Percentiles rank a stretch among this genome's conserved stretches.
phyloP scores from a whole-genome alignment of 1,139 yeast species.

The Oligophagozyma castellii region DNA sequence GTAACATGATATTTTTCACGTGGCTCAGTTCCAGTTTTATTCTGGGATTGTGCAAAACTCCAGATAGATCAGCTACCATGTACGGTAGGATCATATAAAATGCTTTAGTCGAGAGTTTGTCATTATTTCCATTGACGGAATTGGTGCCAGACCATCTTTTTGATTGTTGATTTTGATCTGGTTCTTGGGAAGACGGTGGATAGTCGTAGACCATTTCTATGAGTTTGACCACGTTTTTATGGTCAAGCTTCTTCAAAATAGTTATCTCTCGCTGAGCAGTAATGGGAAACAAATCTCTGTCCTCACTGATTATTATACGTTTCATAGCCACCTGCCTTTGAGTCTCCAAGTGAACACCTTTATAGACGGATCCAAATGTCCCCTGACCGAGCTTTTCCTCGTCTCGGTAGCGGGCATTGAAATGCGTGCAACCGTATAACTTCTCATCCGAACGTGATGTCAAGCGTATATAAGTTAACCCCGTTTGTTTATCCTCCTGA shows the following conservation, averaged over 20 bases:
- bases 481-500: constrained; percentile 16
- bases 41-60: constrained; percentile 77
- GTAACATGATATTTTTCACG: constrained; percentile 74
- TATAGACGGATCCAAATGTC: constrained; percentile 77
- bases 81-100: constrained; percentile 89
- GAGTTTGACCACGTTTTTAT: constrained; percentile 60
- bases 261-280: constrained; percentile 91
- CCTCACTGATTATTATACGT: constrained; percentile 67
- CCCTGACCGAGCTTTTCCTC: constrained; percentile 79
- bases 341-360: constrained; percentile 42
- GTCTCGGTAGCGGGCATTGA: constrained; percentile 34
- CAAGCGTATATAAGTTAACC: constrained; percentile 17
- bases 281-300: constrained; percentile 86
- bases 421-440: constrained; percentile 23
- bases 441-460: constrained; percentile 15
- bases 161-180: constrained; percentile 8
- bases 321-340: constrained; percentile 69
- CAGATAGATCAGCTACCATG: constrained; percentile 88
- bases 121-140: constrained; percentile 22
- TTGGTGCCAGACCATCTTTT: constrained; percentile 25
- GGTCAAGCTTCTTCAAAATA: constrained; percentile 58
- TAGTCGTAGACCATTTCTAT: constrained; percentile 68
- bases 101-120: constrained; percentile 16
- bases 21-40: constrained; percentile 48
- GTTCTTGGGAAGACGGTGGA: constrained; percentile 22